Base-by-base conservation (phyloP, 257 asterid species). In the Solanum piurae region DNA sequence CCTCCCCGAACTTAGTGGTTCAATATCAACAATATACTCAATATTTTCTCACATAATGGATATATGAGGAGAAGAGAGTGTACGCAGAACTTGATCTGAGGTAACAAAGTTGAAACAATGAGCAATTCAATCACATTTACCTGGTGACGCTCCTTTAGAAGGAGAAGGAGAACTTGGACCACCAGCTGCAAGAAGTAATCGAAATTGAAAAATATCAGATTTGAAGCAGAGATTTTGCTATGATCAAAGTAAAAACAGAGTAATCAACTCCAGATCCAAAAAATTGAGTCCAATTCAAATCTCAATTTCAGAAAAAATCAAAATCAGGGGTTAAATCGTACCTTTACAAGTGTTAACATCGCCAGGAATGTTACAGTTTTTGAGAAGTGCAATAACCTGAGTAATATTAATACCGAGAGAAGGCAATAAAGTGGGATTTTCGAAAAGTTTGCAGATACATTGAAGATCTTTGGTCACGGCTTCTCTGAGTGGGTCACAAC, bases 381-480 rank as follows among this genome's bases (percentile, higher is more conserved):
- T 88, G 4, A 93, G 94, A 58, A 93, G 90, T 83, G 25, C 52
- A 40, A 91, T 90, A 1, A 94, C 93, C 20, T 93, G 94, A 71
- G 94, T 91, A 0, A 88, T 16, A 66, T 91, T 91, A 9, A 92
- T 89, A 11, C 91, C 90, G 1, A 58, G 4, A 21, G 42, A 0
- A 88, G 44, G 1, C 27, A 90, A 38, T 25, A 87, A 12, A 4
- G 18, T 4, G 1, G 92, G 94, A 36, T 87, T 89, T 5, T 52
- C 12, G 44, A 86, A 77, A 27, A 93, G 86, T 13, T 86, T 89
- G 77, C 95, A 93, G 1, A 93, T 92, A 20, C 95, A 93, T 4
- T n/a, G 49, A 4, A 93, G 92, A 90, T 93, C 91, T 49, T 88
- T 89, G 1, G 86, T 3, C 44, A 93, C 92, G 21, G 91, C 94